These are phyloP conservation scores for Trichophyton equinum DNA, from an alignment of 2,329 filamentous ascomycete genomes.

Conservation along the genomic window DNA sequence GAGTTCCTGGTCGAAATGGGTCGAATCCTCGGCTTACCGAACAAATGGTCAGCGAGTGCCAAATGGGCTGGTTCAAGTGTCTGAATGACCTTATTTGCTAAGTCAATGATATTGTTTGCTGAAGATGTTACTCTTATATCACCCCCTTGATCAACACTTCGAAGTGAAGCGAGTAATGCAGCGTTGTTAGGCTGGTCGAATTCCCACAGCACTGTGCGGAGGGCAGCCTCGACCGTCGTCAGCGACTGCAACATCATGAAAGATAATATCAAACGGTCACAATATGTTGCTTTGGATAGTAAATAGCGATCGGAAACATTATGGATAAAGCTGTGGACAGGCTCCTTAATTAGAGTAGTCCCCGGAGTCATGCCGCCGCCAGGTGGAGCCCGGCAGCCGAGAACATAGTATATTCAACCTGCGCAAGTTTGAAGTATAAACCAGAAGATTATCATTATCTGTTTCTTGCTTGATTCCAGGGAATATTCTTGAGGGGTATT, in stretches of 20 bases:
- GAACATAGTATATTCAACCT: neutral
- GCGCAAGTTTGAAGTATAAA: neutral
- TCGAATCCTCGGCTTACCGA: conserved; percentile 12
- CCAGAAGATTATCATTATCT: neutral
- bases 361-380: neutral
- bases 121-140: neutral
- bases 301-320: neutral
- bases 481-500: neutral
- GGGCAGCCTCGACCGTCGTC: neutral
- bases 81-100: neutral
- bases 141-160: neutral
- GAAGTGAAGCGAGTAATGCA: neutral
- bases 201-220: neutral
- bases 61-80: conserved; percentile 16
- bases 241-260: neutral
- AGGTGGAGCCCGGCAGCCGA: neutral
- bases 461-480: neutral
- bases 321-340: neutral
- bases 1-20: neutral
- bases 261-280: neutral
- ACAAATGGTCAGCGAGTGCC: conserved; percentile 20
- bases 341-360: neutral
- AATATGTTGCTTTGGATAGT: neutral
- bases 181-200: neutral
- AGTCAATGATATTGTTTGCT: neutral